phyloP scores from a whole-genome alignment of 2,329 filamentous ascomycete genomes.

The Annulohypoxylon truncatum region DNA sequence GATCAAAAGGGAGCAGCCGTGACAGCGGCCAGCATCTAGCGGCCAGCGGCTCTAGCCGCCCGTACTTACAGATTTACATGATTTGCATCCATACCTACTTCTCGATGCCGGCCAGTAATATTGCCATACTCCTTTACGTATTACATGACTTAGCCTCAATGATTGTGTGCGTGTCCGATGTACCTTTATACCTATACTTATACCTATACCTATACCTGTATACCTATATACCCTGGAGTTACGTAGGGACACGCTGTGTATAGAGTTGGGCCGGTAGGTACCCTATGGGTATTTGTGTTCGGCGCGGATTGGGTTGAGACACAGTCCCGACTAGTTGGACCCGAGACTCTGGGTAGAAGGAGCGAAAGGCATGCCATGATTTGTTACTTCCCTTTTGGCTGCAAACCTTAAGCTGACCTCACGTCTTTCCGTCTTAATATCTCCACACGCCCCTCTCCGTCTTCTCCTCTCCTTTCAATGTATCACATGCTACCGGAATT shows the following conservation, averaged over 20 bases:
- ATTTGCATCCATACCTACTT: constrained; percentile 14
- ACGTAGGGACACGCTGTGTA: constrained; percentile 14
- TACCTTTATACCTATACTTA: constrained; percentile 8
- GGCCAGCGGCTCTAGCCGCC: constrained; percentile 33
- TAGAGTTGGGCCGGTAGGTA: constrained; percentile 35
- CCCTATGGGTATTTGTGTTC: constrained; percentile 31
- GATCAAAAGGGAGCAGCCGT: constrained; percentile 30
- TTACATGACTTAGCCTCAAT: constrained; percentile 13
- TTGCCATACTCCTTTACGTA: constrained; percentile 12
- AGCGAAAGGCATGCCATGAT: constrained; percentile 45
- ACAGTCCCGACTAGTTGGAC: constrained; percentile 40
- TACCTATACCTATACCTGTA: constrained; percentile 9
- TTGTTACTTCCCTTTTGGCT: constrained; percentile 47
- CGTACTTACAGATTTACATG: constrained; percentile 5
- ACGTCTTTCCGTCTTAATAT: constrained; percentile 21
- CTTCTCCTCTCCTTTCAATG: neutral
- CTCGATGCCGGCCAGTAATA: constrained; percentile 30
- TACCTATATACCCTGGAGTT: constrained; percentile 31
- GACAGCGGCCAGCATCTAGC: constrained; percentile 30
- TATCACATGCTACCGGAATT: neutral
- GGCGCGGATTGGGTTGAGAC: constrained; percentile 36
- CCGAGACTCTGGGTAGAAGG: constrained; percentile 47
- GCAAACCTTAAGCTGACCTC: constrained; percentile 50
- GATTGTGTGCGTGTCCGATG: constrained; percentile 12
- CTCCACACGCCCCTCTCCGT: constrained; percentile 30